Base-by-base conservation (phyloP, 2,329 filamentous ascomycete genomes). In the Fusarium nematophilum region DNA sequence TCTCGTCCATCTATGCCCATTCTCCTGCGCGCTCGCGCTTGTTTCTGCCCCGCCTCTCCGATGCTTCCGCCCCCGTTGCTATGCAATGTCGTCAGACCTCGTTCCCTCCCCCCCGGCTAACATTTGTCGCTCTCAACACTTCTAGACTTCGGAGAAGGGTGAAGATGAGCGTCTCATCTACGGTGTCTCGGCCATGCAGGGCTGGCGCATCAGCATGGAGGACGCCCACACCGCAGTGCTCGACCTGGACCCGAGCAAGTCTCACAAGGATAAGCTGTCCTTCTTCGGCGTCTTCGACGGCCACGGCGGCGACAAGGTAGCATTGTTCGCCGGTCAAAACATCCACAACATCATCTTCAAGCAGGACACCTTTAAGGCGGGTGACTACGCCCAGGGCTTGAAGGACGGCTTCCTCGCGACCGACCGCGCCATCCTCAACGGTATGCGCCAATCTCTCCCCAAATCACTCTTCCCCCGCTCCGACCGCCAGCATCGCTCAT, bases 191-290 rank as follows among this genome's bases (percentile, higher is more conserved):
- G 93, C 93, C 79, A 99, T 99, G 95, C 95, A 99, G 80, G 95
- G 95, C 83, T 99, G 95, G 95, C 91, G 95, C 81, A 98, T 99
- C 81, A 97, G 92, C 83, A 99, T 99, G 95, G 95, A 99, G 78
- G 95, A 99, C 76, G 89, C 95, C 63, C 95, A 99, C 80, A 92
- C 91, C 59, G 86, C 91, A 51, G 81, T 98, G 46, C 90, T 99
- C 74, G 92, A 98, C 77, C 87, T 98, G 54, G 74, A 75, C 57
- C 83, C 86, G 21, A 81, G 87, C 65, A 84, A 89, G 68, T 86
- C 87, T 45, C 84, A 89, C 69, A 81, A 88, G 70, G 86, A 89
- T 70, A 88, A 90, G 73, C 83, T 98, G 72, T 93, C 93, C 67
- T 98, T 97, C 81, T 99, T 99, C 73, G 95, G 94, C 71, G 95